These are phyloP conservation scores for Plasmodium reichenowi DNA, from an alignment of 169 alveolate genomes.

Conservation along the genomic window DNA sequence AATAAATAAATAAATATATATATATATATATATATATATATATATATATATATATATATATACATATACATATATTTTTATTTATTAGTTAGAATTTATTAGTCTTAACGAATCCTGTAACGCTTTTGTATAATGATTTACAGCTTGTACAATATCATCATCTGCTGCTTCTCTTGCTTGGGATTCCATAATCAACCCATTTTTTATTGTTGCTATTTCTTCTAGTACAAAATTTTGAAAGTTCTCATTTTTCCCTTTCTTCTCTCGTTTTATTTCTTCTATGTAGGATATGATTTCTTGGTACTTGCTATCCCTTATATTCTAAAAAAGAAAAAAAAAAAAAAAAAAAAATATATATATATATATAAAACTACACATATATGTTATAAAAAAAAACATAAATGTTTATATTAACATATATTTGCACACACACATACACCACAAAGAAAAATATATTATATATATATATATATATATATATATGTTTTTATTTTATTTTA, in stretches of 20 bases:
- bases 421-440: not conserved
- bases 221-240: conserved; percentile 85
- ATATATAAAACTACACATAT: not conserved
- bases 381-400: not conserved
- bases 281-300: conserved; percentile 69
- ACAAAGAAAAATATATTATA: not conserved
- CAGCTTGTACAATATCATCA: conserved; percentile 93
- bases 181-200: conserved; percentile 87
- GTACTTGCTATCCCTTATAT: conserved; percentile 54
- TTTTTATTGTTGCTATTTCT: conserved; percentile 86
- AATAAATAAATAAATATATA: not conserved
- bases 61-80: not conserved
- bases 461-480: conserved; percentile 2
- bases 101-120: conserved; percentile 86
- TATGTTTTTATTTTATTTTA: not conserved
- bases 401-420: not conserved
- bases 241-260: conserved; percentile 75
- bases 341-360: not conserved
- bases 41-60: not conserved
- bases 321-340: conserved; percentile 15
- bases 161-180: conserved; percentile 92
- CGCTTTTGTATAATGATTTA: conserved; percentile 91
- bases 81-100: conserved; percentile 76
- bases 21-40: not conserved
- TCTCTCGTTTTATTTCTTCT: conserved; percentile 48